A percentile compares a stretch with the other conserved stretches of the same genome.
Conservation (phyloP, 441 rosid species). For the Hypseocharis bilobata region DNA sequence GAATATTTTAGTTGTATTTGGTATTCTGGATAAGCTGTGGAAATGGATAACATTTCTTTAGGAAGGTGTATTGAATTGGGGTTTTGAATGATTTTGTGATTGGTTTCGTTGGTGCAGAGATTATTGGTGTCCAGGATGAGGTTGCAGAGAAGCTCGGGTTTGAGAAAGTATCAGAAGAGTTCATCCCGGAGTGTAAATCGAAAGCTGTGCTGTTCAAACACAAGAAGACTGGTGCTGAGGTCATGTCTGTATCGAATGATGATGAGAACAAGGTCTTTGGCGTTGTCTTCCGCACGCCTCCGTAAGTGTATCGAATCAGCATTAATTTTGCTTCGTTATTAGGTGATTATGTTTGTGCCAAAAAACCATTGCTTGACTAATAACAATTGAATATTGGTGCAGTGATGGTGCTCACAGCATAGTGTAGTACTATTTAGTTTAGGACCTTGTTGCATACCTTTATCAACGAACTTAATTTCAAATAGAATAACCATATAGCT, state of each 20-base stretch:
- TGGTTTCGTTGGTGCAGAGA: conserved; percentile 28
- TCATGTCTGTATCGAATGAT: conserved; percentile 72
- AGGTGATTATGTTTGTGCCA: neutral
- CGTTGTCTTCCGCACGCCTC: conserved; percentile 82
- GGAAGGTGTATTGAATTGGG: neutral
- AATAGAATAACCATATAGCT: neutral
- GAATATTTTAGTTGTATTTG: neutral
- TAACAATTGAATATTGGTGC: neutral
- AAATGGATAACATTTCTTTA: too few relatives aligned
- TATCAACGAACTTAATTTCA: neutral
- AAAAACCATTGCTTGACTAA: neutral
- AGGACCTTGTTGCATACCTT: neutral
- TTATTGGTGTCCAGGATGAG: conserved; percentile 40
- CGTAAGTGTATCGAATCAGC: conserved; percentile 40
- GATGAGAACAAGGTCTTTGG: conserved; percentile 95
- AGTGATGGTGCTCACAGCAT: neutral
- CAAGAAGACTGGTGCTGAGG: conserved; percentile 73
- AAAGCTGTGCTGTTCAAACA: conserved; percentile 65
- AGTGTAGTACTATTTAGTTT: neutral
- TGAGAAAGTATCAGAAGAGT: conserved; percentile 59
- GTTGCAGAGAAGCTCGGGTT: conserved; percentile 65
- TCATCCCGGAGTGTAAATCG: conserved; percentile 78
- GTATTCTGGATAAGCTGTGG: neutral
- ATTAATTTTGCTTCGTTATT: conserved; percentile 6
- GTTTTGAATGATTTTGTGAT: neutral